These are phyloP conservation scores for Colletotrichum sp. DNA, from an alignment of 2,329 filamentous ascomycete genomes.

Conservation along the genomic window DNA sequence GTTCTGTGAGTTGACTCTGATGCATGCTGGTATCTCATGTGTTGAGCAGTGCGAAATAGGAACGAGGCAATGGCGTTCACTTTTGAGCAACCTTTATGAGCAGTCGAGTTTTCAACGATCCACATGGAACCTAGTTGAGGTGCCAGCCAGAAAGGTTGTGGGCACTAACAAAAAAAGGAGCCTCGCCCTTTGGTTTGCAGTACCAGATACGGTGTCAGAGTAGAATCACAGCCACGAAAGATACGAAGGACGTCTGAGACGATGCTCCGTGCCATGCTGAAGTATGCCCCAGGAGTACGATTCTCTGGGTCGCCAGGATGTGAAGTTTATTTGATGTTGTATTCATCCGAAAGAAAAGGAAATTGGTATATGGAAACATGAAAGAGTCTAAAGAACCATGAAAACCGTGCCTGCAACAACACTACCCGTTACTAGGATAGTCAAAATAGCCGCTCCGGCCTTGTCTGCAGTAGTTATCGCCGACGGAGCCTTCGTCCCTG, in stretches of 20 bases:
- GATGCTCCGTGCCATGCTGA: neutral
- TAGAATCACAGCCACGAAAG: neutral
- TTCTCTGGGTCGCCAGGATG: neutral
- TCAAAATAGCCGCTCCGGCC: conserved; percentile 72
- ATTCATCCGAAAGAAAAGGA: neutral
- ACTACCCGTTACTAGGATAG: conserved; percentile 58
- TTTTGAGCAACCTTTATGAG: neutral
- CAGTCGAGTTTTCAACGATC: neutral
- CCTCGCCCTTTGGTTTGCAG: neutral
- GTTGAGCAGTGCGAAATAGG: neutral
- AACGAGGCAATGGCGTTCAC: neutral
- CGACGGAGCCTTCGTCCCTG: neutral
- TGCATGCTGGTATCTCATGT: neutral
- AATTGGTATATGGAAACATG: neutral
- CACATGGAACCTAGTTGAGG: neutral
- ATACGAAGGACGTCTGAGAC: neutral
- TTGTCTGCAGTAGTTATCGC: conserved; percentile 62
- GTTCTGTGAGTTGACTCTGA: neutral
- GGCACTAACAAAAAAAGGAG: neutral
- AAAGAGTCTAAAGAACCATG: neutral
- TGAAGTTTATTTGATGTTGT: neutral
- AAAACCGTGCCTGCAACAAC: conserved; percentile 32
- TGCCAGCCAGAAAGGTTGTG: neutral
- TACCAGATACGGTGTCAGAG: neutral
- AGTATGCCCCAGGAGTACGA: neutral